phyloP scores from a whole-genome alignment of 176 grass and related monocot genomes.

The Pontederia crassipes region DNA sequence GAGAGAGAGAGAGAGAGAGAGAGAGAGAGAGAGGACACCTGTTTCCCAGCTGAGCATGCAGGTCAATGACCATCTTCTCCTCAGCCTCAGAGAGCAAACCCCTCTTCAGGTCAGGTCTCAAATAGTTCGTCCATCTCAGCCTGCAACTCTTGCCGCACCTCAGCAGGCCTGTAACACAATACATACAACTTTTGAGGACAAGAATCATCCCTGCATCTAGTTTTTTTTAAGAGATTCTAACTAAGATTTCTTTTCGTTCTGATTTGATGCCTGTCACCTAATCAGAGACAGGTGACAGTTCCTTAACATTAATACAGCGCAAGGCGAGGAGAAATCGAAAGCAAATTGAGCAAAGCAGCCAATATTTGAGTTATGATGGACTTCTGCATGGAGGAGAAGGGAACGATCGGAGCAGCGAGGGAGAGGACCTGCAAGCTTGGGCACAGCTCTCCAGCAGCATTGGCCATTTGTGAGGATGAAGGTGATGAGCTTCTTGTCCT shows the following conservation, averaged over 20 bases:
- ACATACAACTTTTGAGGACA: neutral
- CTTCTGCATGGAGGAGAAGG: too few species aligned
- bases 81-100: conserved; percentile 63
- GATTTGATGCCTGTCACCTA: too few species aligned
- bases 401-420: too few species aligned
- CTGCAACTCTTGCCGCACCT: conserved; percentile 96
- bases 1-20: neutral
- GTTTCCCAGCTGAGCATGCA: conserved; percentile 85
- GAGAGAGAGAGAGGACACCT: conserved; percentile 24
- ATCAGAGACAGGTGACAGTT: too few species aligned
- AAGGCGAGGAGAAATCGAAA: too few species aligned
- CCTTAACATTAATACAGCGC: too few species aligned
- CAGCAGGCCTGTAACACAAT: conserved; percentile 33
- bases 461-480: conserved; percentile 76
- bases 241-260: too few species aligned
- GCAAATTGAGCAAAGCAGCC: too few species aligned
- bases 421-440: conserved; percentile 63
- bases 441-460: conserved; percentile 86
- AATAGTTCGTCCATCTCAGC: conserved; percentile 91
- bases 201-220: neutral
- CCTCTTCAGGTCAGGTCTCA: conserved; percentile 81
- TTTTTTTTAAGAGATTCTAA: too few species aligned
- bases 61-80: conserved; percentile 67
- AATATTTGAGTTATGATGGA: too few species aligned
- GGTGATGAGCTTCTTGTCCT: conserved; percentile 75